Conservation (phyloP, 73 alveolate genomes). For the Paramecium sexaurelia region DNA sequence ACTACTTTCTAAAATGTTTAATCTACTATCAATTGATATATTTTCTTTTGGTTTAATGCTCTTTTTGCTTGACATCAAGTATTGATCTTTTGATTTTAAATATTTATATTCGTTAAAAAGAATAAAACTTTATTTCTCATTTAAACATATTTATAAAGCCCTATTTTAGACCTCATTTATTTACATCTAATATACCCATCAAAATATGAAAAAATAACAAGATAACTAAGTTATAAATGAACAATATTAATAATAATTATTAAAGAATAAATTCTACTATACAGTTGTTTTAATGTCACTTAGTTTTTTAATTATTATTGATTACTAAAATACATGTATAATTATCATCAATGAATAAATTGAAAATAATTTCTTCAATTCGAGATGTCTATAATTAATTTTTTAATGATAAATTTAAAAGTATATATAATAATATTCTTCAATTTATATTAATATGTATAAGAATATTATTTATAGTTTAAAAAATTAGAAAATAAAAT, state of each 20-base stretch:
- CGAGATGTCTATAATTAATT: no score
- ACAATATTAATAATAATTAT: no score
- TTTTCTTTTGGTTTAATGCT: neutral
- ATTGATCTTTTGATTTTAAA: neutral
- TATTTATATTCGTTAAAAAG: conserved; percentile 13
- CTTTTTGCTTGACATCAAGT: neutral
- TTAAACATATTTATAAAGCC: neutral
- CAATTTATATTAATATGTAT: neutral
- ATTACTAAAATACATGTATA: neutral
- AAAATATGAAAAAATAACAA: no score
- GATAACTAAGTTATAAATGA: no score
- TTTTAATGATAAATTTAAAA: neutral
- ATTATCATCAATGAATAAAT: neutral
- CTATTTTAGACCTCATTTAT: no score
- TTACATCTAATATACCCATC: no score
- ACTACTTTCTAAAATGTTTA: conserved; percentile 16
- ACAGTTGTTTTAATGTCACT: no score
- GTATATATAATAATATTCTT: neutral
- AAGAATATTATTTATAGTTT: neutral
- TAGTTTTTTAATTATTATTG: no score
- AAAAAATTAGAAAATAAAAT: neutral
- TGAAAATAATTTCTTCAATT: no score
- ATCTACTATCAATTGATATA: conserved; percentile 12
- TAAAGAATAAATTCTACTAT: no score
- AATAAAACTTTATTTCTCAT: neutral